Conservation (phyloP, 805 yeast genomes). For the Candida peoriensis region DNA sequence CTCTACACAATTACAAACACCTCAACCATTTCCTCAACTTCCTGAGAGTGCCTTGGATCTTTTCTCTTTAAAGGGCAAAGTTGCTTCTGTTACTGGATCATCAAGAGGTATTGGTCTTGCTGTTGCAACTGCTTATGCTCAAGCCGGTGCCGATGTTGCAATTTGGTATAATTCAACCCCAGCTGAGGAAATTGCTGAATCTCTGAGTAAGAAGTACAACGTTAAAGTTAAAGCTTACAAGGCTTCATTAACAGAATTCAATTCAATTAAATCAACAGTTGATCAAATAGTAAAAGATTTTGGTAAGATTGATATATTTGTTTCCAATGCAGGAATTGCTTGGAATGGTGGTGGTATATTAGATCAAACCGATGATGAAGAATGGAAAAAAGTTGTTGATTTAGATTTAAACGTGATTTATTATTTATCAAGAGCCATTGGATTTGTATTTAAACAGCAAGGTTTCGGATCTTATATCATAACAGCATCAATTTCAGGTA, state of each 20-base stretch:
- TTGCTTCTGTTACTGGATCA: constrained; percentile 80
- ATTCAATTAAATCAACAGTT: constrained; percentile 26
- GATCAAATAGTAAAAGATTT: constrained; percentile 54
- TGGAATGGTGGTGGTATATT: constrained; percentile 66
- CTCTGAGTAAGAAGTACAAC: constrained; percentile 55
- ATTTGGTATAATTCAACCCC: constrained; percentile 26
- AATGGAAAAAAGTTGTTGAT: constrained; percentile 70
- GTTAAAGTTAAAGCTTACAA: constrained; percentile 58
- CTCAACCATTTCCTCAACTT: constrained; percentile 47
- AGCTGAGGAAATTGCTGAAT: constrained; percentile 37
- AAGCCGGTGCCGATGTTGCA: constrained; percentile 86
- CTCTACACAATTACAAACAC: constrained; percentile 27
- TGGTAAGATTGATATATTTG: constrained; percentile 71
- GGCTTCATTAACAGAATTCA: constrained; percentile 28
- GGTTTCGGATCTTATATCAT: constrained; percentile 75
- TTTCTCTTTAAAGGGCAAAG: constrained; percentile 79
- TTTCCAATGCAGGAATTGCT: constrained; percentile 87
- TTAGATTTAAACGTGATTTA: constrained; percentile 78
- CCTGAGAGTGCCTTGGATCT: constrained; percentile 54
- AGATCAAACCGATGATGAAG: constrained; percentile 38
- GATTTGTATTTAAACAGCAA: constrained; percentile 66
- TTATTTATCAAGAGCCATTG: constrained; percentile 73
- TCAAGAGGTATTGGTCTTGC: constrained; percentile 81
- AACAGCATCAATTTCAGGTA: constrained; percentile 89
- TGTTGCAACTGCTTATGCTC: constrained; percentile 79